phyloP scores from a whole-genome alignment of 179 eudicot genomes.

The Sideroxylon spinosum region DNA sequence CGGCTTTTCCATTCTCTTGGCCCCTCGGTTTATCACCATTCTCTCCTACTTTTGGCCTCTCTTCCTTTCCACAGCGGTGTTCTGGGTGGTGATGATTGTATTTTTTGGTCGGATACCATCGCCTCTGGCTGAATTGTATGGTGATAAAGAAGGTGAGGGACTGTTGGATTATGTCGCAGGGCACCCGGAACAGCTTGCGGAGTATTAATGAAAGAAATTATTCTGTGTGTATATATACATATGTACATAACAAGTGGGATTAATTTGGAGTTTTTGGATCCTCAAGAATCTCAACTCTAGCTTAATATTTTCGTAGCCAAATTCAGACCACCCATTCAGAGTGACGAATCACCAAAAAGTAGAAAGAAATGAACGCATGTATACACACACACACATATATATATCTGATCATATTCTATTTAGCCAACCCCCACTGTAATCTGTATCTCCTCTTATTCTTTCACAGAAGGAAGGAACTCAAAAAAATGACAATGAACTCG shows the following conservation, averaged over 20 bases:
- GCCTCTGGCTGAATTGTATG: slow-evolving; percentile 17
- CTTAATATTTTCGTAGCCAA: background rate
- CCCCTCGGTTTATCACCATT: slow-evolving; percentile 27
- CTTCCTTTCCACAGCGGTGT: slow-evolving; percentile 38
- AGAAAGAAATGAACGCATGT: background rate
- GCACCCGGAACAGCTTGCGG: slow-evolving; percentile 21
- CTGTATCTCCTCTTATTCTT: background rate
- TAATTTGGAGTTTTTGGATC: background rate
- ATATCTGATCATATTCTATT: background rate
- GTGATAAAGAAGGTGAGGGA: slow-evolving; percentile 27
- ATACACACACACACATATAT: too few species aligned
- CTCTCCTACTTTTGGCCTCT: slow-evolving; percentile 50
- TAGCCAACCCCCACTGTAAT: background rate
- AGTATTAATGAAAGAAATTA: background rate
- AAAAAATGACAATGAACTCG: background rate
- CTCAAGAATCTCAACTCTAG: background rate
- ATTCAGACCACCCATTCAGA: background rate
- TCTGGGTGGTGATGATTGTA: slow-evolving; percentile 25
- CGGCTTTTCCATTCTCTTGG: slow-evolving; percentile 11
- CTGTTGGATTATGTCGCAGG: slow-evolving; percentile 34
- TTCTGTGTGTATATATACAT: too few species aligned
- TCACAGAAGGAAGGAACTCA: background rate
- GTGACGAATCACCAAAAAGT: background rate
- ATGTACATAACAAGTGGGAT: background rate
- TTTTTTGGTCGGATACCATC: slow-evolving; percentile 26